Evolutionary conservation across 1,139 yeast genomes (phyloP), one percentile per base, ranked within the genome.

Genomic region (Yamadazyma epiphylla): DNA sequence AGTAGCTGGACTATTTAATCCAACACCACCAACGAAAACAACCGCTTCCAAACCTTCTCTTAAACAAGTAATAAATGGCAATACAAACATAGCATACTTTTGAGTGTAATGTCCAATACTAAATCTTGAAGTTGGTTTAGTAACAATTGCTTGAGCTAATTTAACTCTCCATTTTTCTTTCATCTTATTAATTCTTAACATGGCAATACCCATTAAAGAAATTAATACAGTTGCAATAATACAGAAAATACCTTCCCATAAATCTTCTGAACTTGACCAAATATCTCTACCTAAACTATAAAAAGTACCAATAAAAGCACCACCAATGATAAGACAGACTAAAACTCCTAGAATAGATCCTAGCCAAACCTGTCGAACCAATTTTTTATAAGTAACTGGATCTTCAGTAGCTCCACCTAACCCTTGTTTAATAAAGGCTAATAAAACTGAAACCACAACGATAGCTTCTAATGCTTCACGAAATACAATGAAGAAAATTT

Each of bases 21-120:
- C 95, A 25, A 88, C 85, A 49, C 95, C 95, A 24, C 95, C 95
- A 35, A 87, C 81, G 51, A 86, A 86, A 15, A 86, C 89, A 29
- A 87, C 91, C 3, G 95, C 95, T 64, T 87, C 96, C 42, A 87
- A 66, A 41, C 95, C 96, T 69, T 87, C 95, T 65, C 95, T 77
- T 39, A 87, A 67, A 30, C 87, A 82, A 13, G 96, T 87, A 45
- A 87, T 70, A 43, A 84, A 79, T 11, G 95, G 95, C 42, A 87
- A 63, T 33, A 86, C 55, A 39, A 80, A 85, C 77, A 87, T 70
- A 27, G 88, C 80, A 55, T 86, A 85, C 53, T 80, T 80, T 51
- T 76, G 64, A 24, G 76, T 58, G 31, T 63, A 58, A 42, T 56
- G 52, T 25, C 68, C 59, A 28, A 69, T 24, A 36, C 57, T 65